Conservation (phyloP, 2,329 filamentous ascomycete species). For the Talaromyces sp. region DNA sequence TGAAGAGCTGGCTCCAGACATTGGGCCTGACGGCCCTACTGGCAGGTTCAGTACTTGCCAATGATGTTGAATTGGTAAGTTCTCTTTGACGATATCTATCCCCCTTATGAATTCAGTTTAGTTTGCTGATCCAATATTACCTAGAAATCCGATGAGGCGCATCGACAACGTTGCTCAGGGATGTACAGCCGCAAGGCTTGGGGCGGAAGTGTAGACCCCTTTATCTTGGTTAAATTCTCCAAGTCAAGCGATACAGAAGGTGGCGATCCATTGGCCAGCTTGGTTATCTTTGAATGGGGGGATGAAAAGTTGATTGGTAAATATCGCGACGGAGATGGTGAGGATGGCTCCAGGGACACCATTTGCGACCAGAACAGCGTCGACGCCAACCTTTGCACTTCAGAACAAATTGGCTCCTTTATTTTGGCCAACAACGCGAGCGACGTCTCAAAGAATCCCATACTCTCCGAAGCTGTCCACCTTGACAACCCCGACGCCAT, state of each 20-base stretch:
- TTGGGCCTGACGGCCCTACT: slow-evolving; percentile 42
- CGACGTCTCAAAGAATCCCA: slow-evolving; percentile 68
- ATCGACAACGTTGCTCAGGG: slow-evolving; percentile 82
- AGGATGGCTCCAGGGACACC: slow-evolving; percentile 61
- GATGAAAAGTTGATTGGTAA: slow-evolving; percentile 80
- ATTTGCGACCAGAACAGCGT: slow-evolving; percentile 79
- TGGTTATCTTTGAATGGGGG: slow-evolving; percentile 93
- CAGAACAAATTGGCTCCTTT: slow-evolving; percentile 79
- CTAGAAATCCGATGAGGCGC: slow-evolving; percentile 74
- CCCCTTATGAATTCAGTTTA: neutral
- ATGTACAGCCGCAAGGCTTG: slow-evolving; percentile 92
- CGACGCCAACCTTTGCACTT: slow-evolving; percentile 69
- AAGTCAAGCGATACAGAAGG: slow-evolving; percentile 59
- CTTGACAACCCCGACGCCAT: slow-evolving; percentile 72
- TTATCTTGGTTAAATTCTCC: slow-evolving; percentile 81
- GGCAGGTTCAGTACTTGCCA: slow-evolving; percentile 43
- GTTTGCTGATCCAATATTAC: neutral
- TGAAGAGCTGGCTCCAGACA: slow-evolving; percentile 45
- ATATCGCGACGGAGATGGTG: slow-evolving; percentile 52
- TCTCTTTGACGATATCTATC: neutral
- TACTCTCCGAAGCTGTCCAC: slow-evolving; percentile 79
- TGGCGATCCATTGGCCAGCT: slow-evolving; percentile 72
- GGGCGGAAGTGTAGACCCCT: slow-evolving; percentile 86
- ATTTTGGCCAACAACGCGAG: slow-evolving; percentile 77
- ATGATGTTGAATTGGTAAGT: slow-evolving; percentile 51